A percentile compares a stretch with the other conserved stretches of the same genome.
Evolutionary conservation across 2,329 filamentous ascomycete genomes (phyloP).

Genomic region (Kalmusia sp.): DNA sequence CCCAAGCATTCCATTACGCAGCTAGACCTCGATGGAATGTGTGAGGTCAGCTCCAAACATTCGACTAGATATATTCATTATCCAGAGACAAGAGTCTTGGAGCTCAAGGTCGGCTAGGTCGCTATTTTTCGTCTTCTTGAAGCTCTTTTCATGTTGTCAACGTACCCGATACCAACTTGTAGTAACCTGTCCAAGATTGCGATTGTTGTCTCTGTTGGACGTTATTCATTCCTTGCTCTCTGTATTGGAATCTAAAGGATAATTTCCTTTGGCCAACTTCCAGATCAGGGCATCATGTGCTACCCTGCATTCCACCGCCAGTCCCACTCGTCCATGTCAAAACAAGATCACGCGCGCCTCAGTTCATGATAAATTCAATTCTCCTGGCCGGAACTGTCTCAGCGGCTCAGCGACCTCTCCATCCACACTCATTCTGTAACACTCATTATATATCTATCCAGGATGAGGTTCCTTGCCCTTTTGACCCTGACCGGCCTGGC

Average conservation of each 20-base stretch:
- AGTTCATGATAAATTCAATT: slow-evolving; percentile 35
- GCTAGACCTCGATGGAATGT: not conserved
- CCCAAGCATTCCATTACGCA: slow-evolving; percentile 1
- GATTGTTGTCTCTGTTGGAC: not conserved
- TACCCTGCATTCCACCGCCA: slow-evolving; percentile 29
- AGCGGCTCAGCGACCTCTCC: slow-evolving; percentile 21
- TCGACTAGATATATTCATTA: too few species aligned
- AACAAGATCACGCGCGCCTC: slow-evolving; percentile 34
- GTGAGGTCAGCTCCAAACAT: not conserved
- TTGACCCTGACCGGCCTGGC: slow-evolving; percentile 25
- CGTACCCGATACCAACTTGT: too few species aligned
- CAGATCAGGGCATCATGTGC: slow-evolving; percentile 24
- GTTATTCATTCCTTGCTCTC: slow-evolving; percentile 9
- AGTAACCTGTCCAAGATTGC: too few species aligned
- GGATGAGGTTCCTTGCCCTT: slow-evolving; percentile 28
- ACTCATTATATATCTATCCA: slow-evolving; percentile 26
- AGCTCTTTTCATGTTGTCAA: too few species aligned
- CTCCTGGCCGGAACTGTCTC: slow-evolving; percentile 27
- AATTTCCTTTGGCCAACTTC: slow-evolving; percentile 19
- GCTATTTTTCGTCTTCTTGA: too few species aligned
- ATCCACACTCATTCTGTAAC: slow-evolving; percentile 24
- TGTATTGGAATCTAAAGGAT: not conserved
- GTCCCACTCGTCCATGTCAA: slow-evolving; percentile 17
- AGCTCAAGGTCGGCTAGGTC: too few species aligned
- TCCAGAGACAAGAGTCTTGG: too few species aligned